Base-by-base conservation (phyloP, 2,329 filamentous ascomycete genomes). In the Venturia nashicola region DNA sequence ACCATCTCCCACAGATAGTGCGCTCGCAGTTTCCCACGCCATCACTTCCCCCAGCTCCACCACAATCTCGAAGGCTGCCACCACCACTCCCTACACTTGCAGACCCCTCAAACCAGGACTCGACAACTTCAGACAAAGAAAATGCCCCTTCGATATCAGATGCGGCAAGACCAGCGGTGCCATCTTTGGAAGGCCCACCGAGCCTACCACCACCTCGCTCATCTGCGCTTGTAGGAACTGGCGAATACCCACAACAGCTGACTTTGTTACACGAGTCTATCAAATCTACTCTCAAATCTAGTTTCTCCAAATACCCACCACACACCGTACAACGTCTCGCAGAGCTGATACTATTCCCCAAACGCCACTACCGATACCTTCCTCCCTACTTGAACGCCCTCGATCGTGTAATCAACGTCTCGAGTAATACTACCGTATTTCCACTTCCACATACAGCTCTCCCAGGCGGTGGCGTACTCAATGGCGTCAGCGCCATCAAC, bases 291-390 rank as follows among this genome's bases (percentile, higher is more conserved):
- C 79, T 96, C 46, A 79, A 76, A 61, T 80, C 79, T 2, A 83
- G 82, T 68, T 99, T 99, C 75, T 72, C 83, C 27, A 78, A 80
- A 3, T 83, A 89, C 69, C 93, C 94, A 1, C 94, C 94, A 0
- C 91, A 97, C 73, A 97, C 94, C 3, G 83, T 97, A 66, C 94
- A 99, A 76, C 88, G 94, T 46, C 83, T 99, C 27, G 86, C 91
- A 27, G 94, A 99, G 78, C 86, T 97, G 39, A 79, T 96, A 5
- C 80, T 96, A 43, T 76, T 81, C 34, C 94, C 94, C 0, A 87
- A 80, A 66, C 81, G 82, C 64, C 89, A 96, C 75, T 97, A 97
- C 78, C 85, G 83, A 66, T 88, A 86, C 62, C 82, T 97, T 2
- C 85, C 90, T 0, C 83, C 91, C 12, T 99, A 94, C 73, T 84